Base-by-base conservation (phyloP, 371 early-diverging fungal species). In the Lichtheimia ornata region DNA sequence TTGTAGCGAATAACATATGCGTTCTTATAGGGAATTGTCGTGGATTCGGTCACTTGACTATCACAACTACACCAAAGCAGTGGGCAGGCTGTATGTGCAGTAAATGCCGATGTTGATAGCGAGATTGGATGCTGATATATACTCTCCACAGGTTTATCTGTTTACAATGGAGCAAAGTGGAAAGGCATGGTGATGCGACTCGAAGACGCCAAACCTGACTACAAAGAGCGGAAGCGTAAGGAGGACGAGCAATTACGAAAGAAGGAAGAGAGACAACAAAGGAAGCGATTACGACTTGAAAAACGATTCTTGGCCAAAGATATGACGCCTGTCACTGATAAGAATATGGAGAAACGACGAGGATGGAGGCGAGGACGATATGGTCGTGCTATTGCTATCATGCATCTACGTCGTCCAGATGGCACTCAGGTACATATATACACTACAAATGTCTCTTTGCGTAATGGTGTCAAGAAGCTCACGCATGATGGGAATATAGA, bases 151-250 rank as follows among this genome's bases (percentile, higher is more conserved):
- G 88, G 87, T 54, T 42, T 89, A 2, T 70, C 80, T 2, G 67
- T 83, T 2, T 90, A 86, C 63, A 89, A 92, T 52, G 88, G 91
- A 0, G 82, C 95, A n/a, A 93, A 91, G 61, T 95, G 96, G 96
- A 93, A 88, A 70, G 96, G 94, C 27, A 71, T 81, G 52, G 75
- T 76, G 20, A 62, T 95, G 62, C 82, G 84, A 52, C 70, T 95
- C 27, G 92, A 92, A 62, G 91, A 89, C 40, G 93, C 96, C 5
- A 90, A 90, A 65, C 84, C 84, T 40, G 84, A 87, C 65, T 93
- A 87, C 74, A 69, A 71, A 64, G 81, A 79, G 50, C 73, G 82
- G 59, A 81, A 73, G 35, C 66, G 67, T 2, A 58, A 70, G 57
- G 59, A 79, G 53, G 55, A 73, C 65, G 65, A 64, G 53, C 50